Conservation (phyloP, 148 eudicot species). For the Bassia scoparia region DNA sequence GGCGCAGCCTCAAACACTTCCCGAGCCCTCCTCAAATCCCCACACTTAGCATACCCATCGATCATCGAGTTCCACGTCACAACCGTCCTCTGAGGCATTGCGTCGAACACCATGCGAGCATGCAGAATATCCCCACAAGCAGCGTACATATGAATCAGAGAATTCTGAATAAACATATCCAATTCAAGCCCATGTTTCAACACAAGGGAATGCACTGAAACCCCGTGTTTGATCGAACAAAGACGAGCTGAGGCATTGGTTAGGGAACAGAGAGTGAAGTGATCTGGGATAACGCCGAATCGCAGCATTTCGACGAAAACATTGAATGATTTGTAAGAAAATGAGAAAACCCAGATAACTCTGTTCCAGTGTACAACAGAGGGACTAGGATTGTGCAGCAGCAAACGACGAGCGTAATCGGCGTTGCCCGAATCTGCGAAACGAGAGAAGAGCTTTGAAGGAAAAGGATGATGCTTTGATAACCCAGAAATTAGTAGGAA, state of each 20-base stretch:
- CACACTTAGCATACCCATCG: slow-evolving; percentile 74
- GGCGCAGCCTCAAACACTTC: slow-evolving; percentile 61
- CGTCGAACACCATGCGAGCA: slow-evolving; percentile 72
- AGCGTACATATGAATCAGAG: slow-evolving; percentile 71
- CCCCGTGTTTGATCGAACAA: slow-evolving; percentile 35
- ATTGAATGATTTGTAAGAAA: slow-evolving; percentile 41
- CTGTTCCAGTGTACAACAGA: slow-evolving; percentile 54
- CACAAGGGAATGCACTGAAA: slow-evolving; percentile 38
- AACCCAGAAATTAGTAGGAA: slow-evolving; percentile 42
- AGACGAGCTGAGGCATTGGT: slow-evolving; percentile 58
- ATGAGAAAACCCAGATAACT: slow-evolving; percentile 53
- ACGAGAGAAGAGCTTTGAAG: slow-evolving; percentile 46
- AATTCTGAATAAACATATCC: slow-evolving; percentile 62
- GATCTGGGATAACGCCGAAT: slow-evolving; percentile 47
- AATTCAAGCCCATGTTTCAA: slow-evolving; percentile 44
- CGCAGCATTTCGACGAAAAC: slow-evolving; percentile 54
- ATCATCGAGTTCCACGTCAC: slow-evolving; percentile 82
- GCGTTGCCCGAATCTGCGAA: slow-evolving; percentile 36
- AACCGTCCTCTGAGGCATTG: slow-evolving; percentile 51
- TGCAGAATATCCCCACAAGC: slow-evolving; percentile 35
- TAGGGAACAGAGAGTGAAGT: slow-evolving; percentile 70
- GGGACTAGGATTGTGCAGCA: slow-evolving; percentile 41
- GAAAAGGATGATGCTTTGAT: slow-evolving; percentile 36
- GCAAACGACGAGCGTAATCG: slow-evolving; percentile 45
- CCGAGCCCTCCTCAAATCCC: slow-evolving; percentile 47